These are phyloP conservation scores for Hyphodiscus hymeniophilus DNA, from an alignment of 495 filamentous ascomycete genomes.

Conservation along the genomic window DNA sequence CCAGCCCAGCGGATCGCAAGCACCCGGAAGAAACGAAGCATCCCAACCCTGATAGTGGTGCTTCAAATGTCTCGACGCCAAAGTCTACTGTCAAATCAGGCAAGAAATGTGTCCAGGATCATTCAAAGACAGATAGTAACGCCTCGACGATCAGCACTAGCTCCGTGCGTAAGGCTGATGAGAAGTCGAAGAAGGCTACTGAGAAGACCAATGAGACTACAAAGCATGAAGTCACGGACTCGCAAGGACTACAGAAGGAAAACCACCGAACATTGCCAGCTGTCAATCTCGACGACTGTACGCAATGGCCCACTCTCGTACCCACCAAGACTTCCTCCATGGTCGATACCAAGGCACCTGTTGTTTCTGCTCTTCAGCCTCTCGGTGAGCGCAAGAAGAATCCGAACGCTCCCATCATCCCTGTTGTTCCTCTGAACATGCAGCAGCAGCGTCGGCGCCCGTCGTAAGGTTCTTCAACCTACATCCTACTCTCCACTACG, in stretches of 20 bases:
- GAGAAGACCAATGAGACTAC: background rate
- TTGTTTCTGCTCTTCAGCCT: background rate
- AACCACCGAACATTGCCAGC: background rate
- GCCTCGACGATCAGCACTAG: background rate
- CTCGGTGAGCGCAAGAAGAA: slow-evolving; percentile 2
- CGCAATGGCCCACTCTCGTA: slow-evolving; percentile 8
- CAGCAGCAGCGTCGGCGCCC: background rate
- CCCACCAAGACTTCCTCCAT: slow-evolving; percentile 4
- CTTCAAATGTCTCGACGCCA: too few relatives aligned
- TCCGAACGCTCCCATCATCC: slow-evolving; percentile 1
- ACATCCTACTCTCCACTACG: too few relatives aligned
- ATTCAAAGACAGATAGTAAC: slow-evolving; percentile 7
- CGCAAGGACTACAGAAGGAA: background rate
- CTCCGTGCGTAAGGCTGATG: slow-evolving; percentile 14
- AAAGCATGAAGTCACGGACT: background rate
- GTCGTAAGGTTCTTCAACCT: background rate
- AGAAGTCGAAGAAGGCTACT: background rate
- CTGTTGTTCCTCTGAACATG: slow-evolving; percentile 11
- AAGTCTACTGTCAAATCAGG: background rate
- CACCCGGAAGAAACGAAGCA: background rate
- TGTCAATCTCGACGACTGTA: slow-evolving; percentile 1
- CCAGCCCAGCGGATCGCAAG: background rate
- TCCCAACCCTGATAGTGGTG: too few relatives aligned
- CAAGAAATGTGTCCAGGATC: background rate
- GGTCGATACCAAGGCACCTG: slow-evolving; percentile 13